These are phyloP conservation scores for Paramicrosporidium saccamoebae DNA, from an alignment of 371 early-diverging fungal species.

Conservation along the genomic window DNA sequence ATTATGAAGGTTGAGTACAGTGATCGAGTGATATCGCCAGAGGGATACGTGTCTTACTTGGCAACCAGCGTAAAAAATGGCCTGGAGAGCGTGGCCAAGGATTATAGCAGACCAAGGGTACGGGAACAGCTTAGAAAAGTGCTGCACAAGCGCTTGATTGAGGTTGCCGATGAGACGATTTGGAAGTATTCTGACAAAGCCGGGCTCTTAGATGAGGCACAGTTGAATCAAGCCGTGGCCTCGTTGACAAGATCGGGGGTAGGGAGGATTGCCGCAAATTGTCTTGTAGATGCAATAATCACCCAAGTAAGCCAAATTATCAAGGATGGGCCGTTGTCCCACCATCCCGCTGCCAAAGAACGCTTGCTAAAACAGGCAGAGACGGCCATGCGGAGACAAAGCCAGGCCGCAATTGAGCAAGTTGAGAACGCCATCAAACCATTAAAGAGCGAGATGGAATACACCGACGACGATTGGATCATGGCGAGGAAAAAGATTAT, in stretches of 20 bases:
- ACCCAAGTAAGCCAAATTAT: slow-evolving; percentile 41
- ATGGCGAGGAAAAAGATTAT: slow-evolving; percentile 45
- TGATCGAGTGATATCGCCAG: slow-evolving; percentile 63
- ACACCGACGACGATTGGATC: slow-evolving; percentile 62
- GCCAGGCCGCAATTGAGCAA: slow-evolving; percentile 58
- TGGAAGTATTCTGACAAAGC: too few species aligned
- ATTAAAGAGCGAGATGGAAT: slow-evolving; percentile 80
- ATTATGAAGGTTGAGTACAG: slow-evolving; percentile 93
- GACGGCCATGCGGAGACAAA: slow-evolving; percentile 45
- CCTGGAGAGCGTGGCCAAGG: slow-evolving; percentile 54
- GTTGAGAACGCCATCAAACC: slow-evolving; percentile 95
- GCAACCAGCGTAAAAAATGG: slow-evolving; percentile 65
- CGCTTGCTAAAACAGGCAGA: slow-evolving; percentile 41
- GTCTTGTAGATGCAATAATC: slow-evolving; percentile 53
- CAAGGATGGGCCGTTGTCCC: slow-evolving; percentile 35
- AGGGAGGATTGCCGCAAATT: too few species aligned
- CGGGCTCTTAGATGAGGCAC: too few species aligned
- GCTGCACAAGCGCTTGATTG: slow-evolving; percentile 54
- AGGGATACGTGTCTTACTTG: slow-evolving; percentile 73
- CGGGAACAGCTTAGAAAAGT: slow-evolving; percentile 47
- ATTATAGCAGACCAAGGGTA: slow-evolving; percentile 67
- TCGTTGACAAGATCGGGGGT: too few species aligned
- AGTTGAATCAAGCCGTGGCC: too few species aligned
- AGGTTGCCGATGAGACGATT: too few species aligned
- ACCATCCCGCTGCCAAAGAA: slow-evolving; percentile 47